A percentile compares a stretch with the other conserved stretches of the same genome.
phyloP scores from a whole-genome alignment of 306 rosid species.

The Pterocarpus macrocarpus region DNA sequence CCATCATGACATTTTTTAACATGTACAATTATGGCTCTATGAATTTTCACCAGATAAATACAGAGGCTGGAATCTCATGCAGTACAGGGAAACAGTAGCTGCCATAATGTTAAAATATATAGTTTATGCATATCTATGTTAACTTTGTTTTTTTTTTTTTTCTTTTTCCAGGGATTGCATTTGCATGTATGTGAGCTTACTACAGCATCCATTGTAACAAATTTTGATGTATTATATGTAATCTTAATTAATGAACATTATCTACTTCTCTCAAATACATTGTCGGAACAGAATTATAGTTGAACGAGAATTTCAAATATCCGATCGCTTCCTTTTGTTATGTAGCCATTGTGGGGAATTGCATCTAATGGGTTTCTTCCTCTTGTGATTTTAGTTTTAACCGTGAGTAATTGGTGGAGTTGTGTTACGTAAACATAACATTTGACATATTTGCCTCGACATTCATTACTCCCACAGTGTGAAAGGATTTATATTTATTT shows the following conservation, averaged over 20 bases:
- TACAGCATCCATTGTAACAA: background rate
- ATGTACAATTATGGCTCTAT: constrained; percentile 59
- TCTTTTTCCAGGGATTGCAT: too few relatives aligned
- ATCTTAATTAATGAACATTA: background rate
- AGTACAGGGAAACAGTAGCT: constrained; percentile 38
- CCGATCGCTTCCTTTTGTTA: too few relatives aligned
- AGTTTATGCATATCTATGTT: background rate
- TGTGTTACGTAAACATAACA: too few relatives aligned
- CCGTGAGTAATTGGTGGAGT: background rate
- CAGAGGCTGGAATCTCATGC: constrained; percentile 46
- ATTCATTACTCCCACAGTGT: too few relatives aligned
- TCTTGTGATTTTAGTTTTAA: constrained; percentile 4
- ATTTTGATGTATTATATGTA: constrained; percentile 21
- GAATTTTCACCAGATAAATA: constrained; percentile 43
- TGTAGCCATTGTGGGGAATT: too few relatives aligned
- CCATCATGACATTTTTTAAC: constrained; percentile 51
- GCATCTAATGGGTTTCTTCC: background rate
- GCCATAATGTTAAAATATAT: constrained; percentile 40
- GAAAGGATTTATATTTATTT: too few relatives aligned
- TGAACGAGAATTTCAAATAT: background rate
- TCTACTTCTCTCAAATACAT: background rate
- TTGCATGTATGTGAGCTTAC: background rate
- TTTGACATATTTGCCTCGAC: too few relatives aligned
- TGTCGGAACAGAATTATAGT: background rate
- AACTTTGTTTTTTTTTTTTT: too few relatives aligned